These are phyloP conservation scores for Monosporozyma aquatica DNA, from an alignment of 805 yeast species.

Conservation along the genomic window DNA sequence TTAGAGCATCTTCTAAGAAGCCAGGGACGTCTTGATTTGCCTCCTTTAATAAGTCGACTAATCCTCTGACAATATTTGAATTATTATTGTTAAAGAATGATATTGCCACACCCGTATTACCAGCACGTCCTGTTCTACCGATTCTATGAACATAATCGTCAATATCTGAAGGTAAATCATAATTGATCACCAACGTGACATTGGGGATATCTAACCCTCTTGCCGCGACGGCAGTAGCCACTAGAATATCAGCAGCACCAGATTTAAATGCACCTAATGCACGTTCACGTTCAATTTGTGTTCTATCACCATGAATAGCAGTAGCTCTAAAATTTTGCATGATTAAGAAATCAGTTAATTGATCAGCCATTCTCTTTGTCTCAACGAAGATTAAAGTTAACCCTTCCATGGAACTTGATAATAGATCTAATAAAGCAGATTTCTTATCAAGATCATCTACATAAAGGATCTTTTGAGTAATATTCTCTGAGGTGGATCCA, in stretches of 20 bases:
- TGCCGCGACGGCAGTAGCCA: constrained; percentile 98
- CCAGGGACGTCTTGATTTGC: constrained; percentile 96
- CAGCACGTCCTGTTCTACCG: constrained; percentile 99
- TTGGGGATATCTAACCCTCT: constrained; percentile 99
- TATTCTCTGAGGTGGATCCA: constrained; percentile 96
- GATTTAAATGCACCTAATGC: constrained; percentile 86
- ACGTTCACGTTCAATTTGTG: constrained; percentile 94
- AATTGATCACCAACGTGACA: constrained; percentile 94
- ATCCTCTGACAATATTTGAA: constrained; percentile 75
- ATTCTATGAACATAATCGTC: constrained; percentile 98
- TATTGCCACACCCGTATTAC: constrained; percentile 95
- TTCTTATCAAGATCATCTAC: constrained; percentile 91
- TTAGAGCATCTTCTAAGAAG: constrained; percentile 68
- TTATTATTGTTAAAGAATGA: constrained; percentile 95
- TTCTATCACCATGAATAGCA: constrained; percentile 97
- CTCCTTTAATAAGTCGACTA: constrained; percentile 77
- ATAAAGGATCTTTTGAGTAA: constrained; percentile 82
- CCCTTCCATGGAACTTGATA: constrained; percentile 69
- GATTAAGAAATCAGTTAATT: constrained; percentile 80
- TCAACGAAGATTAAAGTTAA: constrained; percentile 91
- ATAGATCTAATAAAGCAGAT: constrained; percentile 76
- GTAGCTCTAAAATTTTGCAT: constrained; percentile 89
- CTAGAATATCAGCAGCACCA: constrained; percentile 86
- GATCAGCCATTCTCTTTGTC: constrained; percentile 97
- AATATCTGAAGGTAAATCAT: constrained; percentile 89